Percentiles rank a stretch among this genome's conserved stretches.
Conservation (phyloP, 2,329 filamentous ascomycete genomes). For the Ceratocystiopsis minuta region DNA sequence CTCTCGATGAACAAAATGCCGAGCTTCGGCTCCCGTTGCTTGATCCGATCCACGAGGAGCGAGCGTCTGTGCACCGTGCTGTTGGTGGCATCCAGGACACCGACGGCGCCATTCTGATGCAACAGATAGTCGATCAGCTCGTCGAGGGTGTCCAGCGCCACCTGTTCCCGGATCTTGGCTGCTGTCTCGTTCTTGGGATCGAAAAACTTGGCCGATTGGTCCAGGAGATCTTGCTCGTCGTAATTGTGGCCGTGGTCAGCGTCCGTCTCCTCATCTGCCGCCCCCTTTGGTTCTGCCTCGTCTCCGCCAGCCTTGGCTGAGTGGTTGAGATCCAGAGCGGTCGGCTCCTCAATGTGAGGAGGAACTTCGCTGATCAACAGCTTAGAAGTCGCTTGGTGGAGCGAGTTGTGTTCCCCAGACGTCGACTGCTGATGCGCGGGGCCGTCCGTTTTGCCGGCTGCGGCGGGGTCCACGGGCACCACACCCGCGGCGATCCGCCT, state of each 20-base stretch:
- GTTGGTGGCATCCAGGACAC: conserved; percentile 94
- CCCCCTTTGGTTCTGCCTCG: neutral
- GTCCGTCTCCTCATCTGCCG: neutral
- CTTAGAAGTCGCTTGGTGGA: conserved; percentile 36
- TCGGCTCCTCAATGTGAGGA: conserved; percentile 21
- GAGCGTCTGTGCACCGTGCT: conserved; percentile 77
- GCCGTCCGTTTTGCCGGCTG: no score
- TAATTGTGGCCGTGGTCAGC: neutral
- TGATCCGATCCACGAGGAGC: conserved; percentile 67
- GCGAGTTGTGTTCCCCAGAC: conserved; percentile 21
- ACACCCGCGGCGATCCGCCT: conserved; percentile 60
- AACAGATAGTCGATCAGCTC: conserved; percentile 84
- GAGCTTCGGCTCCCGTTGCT: conserved; percentile 64
- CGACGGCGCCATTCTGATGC: conserved; percentile 65
- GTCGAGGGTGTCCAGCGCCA: conserved; percentile 80
- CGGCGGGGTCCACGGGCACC: conserved; percentile 1
- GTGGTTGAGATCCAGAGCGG: conserved; percentile 20
- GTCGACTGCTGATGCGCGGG: no score
- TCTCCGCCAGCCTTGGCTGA: neutral
- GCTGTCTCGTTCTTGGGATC: conserved; percentile 76
- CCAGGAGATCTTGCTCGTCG: conserved; percentile 33
- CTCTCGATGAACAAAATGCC: conserved; percentile 93
- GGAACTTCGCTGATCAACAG: conserved; percentile 35
- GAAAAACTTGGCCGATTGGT: conserved; percentile 88
- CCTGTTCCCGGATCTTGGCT: conserved; percentile 70